Percentiles rank a stretch among this genome's conserved stretches.
These are phyloP conservation scores for Neurospora crassa DNA, from an alignment of 2,329 filamentous ascomycete genomes.

Conservation along the genomic window DNA sequence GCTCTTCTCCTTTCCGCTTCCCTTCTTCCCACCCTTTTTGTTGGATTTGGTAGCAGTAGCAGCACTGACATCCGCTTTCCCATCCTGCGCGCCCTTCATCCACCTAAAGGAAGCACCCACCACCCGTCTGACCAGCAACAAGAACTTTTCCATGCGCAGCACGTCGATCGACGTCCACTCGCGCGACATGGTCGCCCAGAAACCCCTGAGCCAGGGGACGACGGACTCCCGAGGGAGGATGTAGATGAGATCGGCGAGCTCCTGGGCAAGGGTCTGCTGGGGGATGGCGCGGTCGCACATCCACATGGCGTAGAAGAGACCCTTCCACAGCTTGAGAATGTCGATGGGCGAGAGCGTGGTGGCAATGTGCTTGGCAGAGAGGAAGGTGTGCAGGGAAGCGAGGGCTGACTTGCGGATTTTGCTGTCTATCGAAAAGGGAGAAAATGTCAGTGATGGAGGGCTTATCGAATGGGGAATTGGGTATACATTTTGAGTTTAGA, in stretches of 20 bases:
- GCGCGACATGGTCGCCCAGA: conserved; percentile 60
- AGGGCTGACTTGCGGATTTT: conserved; percentile 70
- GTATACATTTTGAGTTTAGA: neutral
- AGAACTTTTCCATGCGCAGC: conserved; percentile 82
- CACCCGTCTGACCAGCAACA: conserved; percentile 73
- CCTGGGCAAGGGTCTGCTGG: conserved; percentile 72
- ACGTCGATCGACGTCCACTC: conserved; percentile 67
- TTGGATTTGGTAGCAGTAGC: conserved; percentile 31
- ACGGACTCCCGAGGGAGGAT: conserved; percentile 40
- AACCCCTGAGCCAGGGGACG: conserved; percentile 47
- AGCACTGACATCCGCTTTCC: conserved; percentile 63
- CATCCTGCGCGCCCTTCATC: conserved; percentile 28
- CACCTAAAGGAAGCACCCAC: conserved; percentile 59
- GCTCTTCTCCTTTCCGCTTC: conserved; percentile 19
- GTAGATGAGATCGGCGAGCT: conserved; percentile 63
- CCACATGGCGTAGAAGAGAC: conserved; percentile 87
- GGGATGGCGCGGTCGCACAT: conserved; percentile 85
- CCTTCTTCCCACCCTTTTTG: conserved; percentile 13
- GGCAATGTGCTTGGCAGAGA: conserved; percentile 46
- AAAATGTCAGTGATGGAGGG: neutral
- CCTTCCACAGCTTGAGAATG: conserved; percentile 85
- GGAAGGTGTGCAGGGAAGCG: conserved; percentile 66
- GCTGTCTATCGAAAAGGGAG: conserved; percentile 48
- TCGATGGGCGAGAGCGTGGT: conserved; percentile 57
- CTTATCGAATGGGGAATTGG: neutral